phyloP scores from a whole-genome alignment of 164 flowering plant species.

The Berberis thunbergii region DNA sequence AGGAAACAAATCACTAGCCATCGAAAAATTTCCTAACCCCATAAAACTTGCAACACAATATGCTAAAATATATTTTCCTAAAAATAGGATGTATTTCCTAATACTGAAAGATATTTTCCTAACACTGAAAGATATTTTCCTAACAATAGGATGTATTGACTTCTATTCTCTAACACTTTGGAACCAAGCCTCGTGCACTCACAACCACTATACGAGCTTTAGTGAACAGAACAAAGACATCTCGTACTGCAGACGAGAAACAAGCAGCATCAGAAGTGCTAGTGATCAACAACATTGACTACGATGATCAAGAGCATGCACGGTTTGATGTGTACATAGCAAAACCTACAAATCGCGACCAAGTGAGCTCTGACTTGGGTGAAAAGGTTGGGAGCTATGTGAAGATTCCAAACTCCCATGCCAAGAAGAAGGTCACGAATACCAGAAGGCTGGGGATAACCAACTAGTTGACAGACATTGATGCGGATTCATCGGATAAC shows the following conservation, averaged over 20 bases:
- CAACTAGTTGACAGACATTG: conserved; percentile 11
- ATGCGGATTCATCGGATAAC: conserved; percentile 11
- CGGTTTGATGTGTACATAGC: conserved; percentile 13
- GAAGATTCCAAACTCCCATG: conserved; percentile 8
- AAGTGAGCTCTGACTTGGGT: conserved; percentile 5
- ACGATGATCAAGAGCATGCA: neutral
- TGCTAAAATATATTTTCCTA: no score
- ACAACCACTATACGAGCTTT: conserved; percentile 2
- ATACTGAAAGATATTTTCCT: no score
- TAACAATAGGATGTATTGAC: no score
- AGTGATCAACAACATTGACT: conserved; percentile 2
- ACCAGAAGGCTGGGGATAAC: conserved; percentile 9
- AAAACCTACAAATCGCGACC: conserved; percentile 5
- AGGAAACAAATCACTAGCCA: no score
- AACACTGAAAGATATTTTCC: no score
- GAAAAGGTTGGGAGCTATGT: conserved; percentile 16
- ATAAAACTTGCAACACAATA: no score
- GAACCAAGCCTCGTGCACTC: conserved; percentile 3
- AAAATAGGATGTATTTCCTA: no score
- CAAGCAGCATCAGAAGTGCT: conserved; percentile 11
- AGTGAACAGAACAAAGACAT: no score
- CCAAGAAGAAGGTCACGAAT: neutral
- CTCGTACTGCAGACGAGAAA: conserved; percentile 9
- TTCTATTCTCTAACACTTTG: no score
- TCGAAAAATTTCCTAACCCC: no score